Percentiles rank a stretch among this genome's conserved stretches.
phyloP scores from a whole-genome alignment of 192 early-diverging fungal species.

The Umbelopsis vinacea region DNA sequence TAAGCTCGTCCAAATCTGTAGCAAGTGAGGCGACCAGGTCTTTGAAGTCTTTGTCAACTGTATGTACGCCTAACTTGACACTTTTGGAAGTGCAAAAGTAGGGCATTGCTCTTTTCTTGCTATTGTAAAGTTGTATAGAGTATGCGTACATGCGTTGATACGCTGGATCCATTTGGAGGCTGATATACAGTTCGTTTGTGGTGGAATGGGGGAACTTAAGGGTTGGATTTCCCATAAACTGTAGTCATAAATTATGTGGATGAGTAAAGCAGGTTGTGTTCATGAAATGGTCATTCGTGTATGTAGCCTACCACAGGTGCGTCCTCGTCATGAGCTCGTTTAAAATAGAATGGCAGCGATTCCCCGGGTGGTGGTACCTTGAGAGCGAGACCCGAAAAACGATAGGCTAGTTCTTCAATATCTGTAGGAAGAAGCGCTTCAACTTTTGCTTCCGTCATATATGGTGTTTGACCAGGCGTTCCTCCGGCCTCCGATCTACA shows the following conservation, averaged over 20 bases:
- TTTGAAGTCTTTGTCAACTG: background rate
- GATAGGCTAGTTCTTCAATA: slow-evolving; percentile 10
- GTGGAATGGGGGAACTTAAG: background rate
- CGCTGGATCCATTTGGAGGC: background rate
- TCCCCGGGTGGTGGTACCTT: background rate
- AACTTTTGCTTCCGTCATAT: slow-evolving; percentile 28
- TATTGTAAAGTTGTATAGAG: background rate
- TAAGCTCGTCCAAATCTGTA: background rate
- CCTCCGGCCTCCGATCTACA: slow-evolving; percentile 30
- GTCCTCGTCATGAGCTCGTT: background rate
- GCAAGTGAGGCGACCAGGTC: background rate
- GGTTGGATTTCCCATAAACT: slow-evolving; percentile 8
- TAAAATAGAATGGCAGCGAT: background rate
- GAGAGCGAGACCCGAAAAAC: background rate
- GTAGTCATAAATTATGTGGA: background rate
- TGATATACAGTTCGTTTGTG: background rate
- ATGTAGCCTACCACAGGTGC: background rate
- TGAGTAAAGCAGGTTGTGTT: background rate
- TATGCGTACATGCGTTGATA: slow-evolving; percentile 1
- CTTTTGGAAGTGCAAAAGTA: background rate
- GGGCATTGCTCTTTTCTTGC: background rate
- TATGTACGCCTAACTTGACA: background rate
- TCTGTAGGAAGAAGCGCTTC: slow-evolving; percentile 14
- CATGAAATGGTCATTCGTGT: background rate
- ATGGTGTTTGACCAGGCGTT: slow-evolving; percentile 31